Conservation (phyloP, 78 protist genomes). For the Dictyostelium firmibasis region DNA sequence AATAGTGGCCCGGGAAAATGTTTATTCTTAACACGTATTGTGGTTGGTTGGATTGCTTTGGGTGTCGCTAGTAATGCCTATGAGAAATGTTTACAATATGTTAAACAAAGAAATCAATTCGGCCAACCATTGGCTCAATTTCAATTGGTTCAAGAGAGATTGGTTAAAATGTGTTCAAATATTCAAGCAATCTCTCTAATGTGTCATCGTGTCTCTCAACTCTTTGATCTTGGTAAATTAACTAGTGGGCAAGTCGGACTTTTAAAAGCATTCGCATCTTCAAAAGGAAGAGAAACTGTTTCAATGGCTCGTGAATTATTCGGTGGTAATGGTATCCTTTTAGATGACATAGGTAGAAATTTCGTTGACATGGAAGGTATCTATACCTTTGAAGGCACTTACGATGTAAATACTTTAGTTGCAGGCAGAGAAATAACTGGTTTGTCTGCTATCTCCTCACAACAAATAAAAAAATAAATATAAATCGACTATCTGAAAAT, state of each 20-base stretch:
- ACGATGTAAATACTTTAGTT: constrained; percentile 61
- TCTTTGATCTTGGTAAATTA: constrained; percentile 28
- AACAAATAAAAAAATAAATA: not conserved
- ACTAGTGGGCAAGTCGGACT: constrained; percentile 62
- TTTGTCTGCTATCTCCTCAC: not conserved
- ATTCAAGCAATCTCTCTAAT: constrained; percentile 50
- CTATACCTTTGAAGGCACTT: constrained; percentile 96
- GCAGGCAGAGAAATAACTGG: constrained; percentile 97
- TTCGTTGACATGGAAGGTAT: constrained; percentile 95
- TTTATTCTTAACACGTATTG: constrained; percentile 44
- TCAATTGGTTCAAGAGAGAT: constrained; percentile 91
- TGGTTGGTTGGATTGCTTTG: constrained; percentile 93
- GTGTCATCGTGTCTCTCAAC: constrained; percentile 39
- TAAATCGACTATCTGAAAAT: no score
- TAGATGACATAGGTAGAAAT: constrained; percentile 66
- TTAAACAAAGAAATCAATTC: constrained; percentile 91
- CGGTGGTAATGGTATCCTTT: constrained; percentile 95
- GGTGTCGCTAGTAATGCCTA: constrained; percentile 95
- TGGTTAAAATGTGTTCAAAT: constrained; percentile 32
- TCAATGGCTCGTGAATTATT: constrained; percentile 92
- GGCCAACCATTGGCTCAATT: constrained; percentile 92
- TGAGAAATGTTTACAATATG: constrained; percentile 86
- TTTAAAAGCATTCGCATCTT: constrained; percentile 22
- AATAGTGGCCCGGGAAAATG: constrained; percentile 55
- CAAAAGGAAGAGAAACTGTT: constrained; percentile 26